phyloP scores from a whole-genome alignment of 768 basidiomycete genomes.

The Infundibulicybe gibba region DNA sequence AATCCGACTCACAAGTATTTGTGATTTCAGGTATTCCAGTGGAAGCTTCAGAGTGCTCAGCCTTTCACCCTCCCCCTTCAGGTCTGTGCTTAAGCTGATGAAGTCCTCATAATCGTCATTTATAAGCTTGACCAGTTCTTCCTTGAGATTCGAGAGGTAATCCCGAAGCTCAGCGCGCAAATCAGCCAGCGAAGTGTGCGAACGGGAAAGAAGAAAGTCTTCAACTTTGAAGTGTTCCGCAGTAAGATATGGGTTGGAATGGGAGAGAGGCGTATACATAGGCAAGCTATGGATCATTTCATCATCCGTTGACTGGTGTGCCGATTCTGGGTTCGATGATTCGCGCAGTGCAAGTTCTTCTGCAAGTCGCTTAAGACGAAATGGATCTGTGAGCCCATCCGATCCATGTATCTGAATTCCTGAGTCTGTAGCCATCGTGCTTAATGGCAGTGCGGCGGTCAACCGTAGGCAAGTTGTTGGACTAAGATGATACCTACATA shows the following conservation, averaged over 20 bases:
- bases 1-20: constrained; percentile 59
- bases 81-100: constrained; percentile 90
- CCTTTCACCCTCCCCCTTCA: constrained; percentile 79
- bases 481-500: too few relatives aligned
- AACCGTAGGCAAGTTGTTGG: constrained; percentile 22
- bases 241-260: constrained; percentile 70
- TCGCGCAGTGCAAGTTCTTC: constrained; percentile 67
- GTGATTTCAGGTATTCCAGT: constrained; percentile 53
- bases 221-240: constrained; percentile 76
- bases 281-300: constrained; percentile 47
- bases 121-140: constrained; percentile 92
- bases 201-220: constrained; percentile 81
- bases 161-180: constrained; percentile 83
- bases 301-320: constrained; percentile 12
- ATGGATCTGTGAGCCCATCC: constrained; percentile 44
- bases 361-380: constrained; percentile 66
- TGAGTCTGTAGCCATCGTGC: not conserved
- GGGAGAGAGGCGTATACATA: constrained; percentile 69
- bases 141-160: constrained; percentile 80
- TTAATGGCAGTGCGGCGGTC: not conserved
- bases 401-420: not conserved
- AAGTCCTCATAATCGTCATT: constrained; percentile 99
- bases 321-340: constrained; percentile 13
- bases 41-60: constrained; percentile 68
- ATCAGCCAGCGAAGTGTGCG: constrained; percentile 83